Base-by-base conservation (phyloP, 73 alveolate species). In the Tetrahymena borealis region DNA sequence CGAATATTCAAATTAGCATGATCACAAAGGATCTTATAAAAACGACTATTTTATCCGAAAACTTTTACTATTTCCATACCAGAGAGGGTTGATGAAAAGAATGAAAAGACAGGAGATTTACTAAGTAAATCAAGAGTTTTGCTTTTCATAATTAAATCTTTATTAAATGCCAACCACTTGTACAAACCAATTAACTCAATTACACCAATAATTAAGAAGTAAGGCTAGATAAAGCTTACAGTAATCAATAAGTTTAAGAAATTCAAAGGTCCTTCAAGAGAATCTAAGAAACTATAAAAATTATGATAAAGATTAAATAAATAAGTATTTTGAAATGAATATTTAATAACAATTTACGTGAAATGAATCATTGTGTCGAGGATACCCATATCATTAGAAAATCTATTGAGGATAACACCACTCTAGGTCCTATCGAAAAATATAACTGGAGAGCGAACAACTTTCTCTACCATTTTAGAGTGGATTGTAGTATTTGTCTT, bases 391-490 rank as follows among this genome's bases (percentile, higher is more conserved):
- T 94, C 96, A 20, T 92, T 94, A 36, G 97, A 94, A 90, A 94
- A 94, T 39, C 97, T 91, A 92, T 94, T 94, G n/a, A 94, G 39
- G 12, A 94, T 91, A 15, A 95, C 90, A 9, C 97, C 97, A 33
- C 96, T 41, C 1, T 95, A 92, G 39, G 93, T 94, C 16, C 93
- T 94, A 37, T 94, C 97, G 85, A 78, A 94, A 94, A 91, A 94
- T 32, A 31, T n/a, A 13, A 91, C 91, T 7, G 94, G 95, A 11
- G 96, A 38, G 18, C 41, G 39, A 10, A 79, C 91, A 35, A 94
- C 39, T 39, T 91, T 39, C 35, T 92, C 78, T 20, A 93, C 32
- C 95, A 93, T 93, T 33, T 79, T 18, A 28, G 78, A 40, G 39
- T 93, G 95, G 28, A 85, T 39, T 24, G 85, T 28, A 24, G 85